Evolutionary conservation across 306 rosid genomes (phyloP).

Genomic region (Senna tora): DNA sequence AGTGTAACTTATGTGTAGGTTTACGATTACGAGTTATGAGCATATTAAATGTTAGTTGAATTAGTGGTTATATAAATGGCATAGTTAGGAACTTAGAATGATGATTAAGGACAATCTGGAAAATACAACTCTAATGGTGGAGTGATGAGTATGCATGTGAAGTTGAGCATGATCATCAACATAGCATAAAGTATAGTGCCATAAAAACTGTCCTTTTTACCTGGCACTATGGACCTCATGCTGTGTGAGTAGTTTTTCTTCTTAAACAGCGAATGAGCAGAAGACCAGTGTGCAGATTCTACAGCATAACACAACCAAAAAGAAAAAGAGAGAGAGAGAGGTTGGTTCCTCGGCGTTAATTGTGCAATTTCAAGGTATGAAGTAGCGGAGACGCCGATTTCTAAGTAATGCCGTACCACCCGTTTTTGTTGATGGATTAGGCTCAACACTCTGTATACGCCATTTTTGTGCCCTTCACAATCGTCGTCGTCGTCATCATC

Average conservation of each 20-base stretch:
- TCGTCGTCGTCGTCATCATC: slow-evolving; percentile 9
- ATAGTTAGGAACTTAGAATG: not conserved
- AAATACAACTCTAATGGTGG: not conserved
- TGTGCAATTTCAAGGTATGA: not conserved
- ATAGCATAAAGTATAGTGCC: not conserved
- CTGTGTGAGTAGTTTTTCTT: slow-evolving; percentile 10
- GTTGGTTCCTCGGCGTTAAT: not conserved
- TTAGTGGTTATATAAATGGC: not conserved
- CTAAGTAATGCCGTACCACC: slow-evolving; percentile 23
- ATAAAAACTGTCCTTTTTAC: slow-evolving; percentile 7
- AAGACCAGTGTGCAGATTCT: slow-evolving; percentile 36
- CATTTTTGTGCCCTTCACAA: not conserved
- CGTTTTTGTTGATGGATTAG: slow-evolving; percentile 34
- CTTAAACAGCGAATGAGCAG: slow-evolving; percentile 14
- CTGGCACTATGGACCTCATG: not conserved
- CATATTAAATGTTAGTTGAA: not conserved
- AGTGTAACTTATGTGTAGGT: too few relatives aligned
- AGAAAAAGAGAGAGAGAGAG: not conserved
- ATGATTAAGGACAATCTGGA: not conserved
- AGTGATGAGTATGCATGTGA: not conserved
- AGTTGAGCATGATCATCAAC: slow-evolving; percentile 28
- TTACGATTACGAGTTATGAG: not conserved
- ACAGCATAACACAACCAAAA: not conserved
- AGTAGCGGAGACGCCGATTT: not conserved
- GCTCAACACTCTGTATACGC: slow-evolving; percentile 9